Evolutionary conservation across 2,329 filamentous ascomycete species (phyloP).

Genomic region (Pseudogymnoascus sp.): DNA sequence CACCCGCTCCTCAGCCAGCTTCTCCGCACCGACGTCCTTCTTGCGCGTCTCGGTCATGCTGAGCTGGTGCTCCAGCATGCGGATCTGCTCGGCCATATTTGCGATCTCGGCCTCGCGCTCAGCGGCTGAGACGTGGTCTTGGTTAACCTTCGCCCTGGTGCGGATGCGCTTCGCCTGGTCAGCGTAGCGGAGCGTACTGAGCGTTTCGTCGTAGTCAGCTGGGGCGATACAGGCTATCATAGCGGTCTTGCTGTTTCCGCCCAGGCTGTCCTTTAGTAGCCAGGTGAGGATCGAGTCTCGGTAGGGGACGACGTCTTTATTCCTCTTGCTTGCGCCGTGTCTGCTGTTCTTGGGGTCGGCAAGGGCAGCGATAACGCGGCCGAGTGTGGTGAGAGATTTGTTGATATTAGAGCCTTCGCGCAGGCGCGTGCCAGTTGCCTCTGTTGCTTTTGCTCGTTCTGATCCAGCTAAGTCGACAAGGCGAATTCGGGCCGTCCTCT

Average conservation of each 20-base stretch:
- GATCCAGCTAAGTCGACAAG: slow-evolving; percentile 92
- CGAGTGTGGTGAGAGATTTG: slow-evolving; percentile 92
- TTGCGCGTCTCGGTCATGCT: slow-evolving; percentile 56
- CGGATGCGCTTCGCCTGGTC: slow-evolving; percentile 97
- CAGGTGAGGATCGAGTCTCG: slow-evolving; percentile 76
- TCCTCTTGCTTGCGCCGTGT: slow-evolving; percentile 46
- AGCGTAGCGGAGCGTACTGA: slow-evolving; percentile 91
- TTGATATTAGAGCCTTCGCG: slow-evolving; percentile 98
- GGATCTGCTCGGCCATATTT: slow-evolving; percentile 93
- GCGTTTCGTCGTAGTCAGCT: slow-evolving; percentile 91
- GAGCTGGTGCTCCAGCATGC: slow-evolving; percentile 58
- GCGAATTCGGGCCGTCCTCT: slow-evolving; percentile 85
- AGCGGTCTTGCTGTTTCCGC: slow-evolving; percentile 94
- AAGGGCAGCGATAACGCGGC: slow-evolving; percentile 88
- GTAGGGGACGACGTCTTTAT: slow-evolving; percentile 75
- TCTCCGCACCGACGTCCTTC: slow-evolving; percentile 67
- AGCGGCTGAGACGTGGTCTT: slow-evolving; percentile 84
- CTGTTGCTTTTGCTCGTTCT: slow-evolving; percentile 88
- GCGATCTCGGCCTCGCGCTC: slow-evolving; percentile 90
- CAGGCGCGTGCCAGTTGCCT: slow-evolving; percentile 83
- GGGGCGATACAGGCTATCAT: slow-evolving; percentile 99
- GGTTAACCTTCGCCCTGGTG: slow-evolving; percentile 88
- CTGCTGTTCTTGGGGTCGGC: slow-evolving; percentile 57
- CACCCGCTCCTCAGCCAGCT: slow-evolving; percentile 62
- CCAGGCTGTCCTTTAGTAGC: slow-evolving; percentile 91